A percentile compares a stretch with the other conserved stretches of the same genome.
Conservation (phyloP, 257 asterid species). For the Fraxinus pennsylvanica region DNA sequence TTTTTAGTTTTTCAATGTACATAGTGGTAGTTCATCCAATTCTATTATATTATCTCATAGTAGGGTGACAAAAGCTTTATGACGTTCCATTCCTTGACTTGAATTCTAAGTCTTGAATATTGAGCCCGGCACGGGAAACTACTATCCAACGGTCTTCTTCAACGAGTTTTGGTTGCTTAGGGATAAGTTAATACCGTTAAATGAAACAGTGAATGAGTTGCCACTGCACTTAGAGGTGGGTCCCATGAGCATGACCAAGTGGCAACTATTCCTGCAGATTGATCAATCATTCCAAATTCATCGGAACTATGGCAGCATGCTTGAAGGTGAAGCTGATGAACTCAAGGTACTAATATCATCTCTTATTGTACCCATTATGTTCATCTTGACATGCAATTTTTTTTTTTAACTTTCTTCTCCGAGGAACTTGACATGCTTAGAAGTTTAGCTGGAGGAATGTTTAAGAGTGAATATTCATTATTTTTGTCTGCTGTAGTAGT, state of each 20-base stretch:
- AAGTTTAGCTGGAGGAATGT: not conserved
- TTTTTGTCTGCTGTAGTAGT: not conserved
- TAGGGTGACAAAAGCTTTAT: slow-evolving; percentile 6
- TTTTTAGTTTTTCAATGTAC: not conserved
- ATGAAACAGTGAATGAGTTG: slow-evolving; percentile 80
- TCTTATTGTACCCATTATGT: not conserved
- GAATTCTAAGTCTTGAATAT: slow-evolving; percentile 57
- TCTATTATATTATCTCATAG: not conserved
- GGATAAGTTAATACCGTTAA: slow-evolving; percentile 70
- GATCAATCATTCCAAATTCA: slow-evolving; percentile 97
- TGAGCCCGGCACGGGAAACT: slow-evolving; percentile 76
- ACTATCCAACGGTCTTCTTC: slow-evolving; percentile 83
- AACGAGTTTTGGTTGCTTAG: slow-evolving; percentile 96
- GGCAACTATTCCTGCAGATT: slow-evolving; percentile 95
- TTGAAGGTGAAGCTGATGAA: slow-evolving; percentile 98
- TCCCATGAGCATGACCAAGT: slow-evolving; percentile 97
- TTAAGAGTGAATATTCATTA: not conserved
- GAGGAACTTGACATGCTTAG: not conserved
- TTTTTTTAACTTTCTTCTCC: not conserved
- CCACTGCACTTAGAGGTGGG: slow-evolving; percentile 83
- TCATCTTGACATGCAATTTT: not conserved
- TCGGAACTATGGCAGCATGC: slow-evolving; percentile 94
- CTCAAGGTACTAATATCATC: slow-evolving; percentile 67
- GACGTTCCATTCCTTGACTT: slow-evolving; percentile 50
- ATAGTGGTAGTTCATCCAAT: slow-evolving; percentile 12